Base-by-base conservation (phyloP, 495 filamentous ascomycete genomes). In the Aspergillus heteromorphus region DNA sequence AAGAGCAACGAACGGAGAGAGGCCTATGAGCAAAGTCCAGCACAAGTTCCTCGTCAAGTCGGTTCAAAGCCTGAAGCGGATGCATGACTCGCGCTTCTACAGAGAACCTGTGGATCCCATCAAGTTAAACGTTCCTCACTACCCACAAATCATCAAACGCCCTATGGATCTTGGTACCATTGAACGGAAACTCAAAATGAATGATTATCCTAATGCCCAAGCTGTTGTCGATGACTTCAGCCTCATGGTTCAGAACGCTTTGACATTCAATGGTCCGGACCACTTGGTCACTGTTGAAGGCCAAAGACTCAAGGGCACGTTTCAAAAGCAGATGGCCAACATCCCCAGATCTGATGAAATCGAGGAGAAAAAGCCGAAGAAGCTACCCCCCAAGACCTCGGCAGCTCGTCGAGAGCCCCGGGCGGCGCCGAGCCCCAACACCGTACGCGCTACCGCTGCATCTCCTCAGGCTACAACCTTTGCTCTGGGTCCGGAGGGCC, bases 111-210 rank as follows among this genome's bases (percentile, higher is more conserved):
- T 98, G 5, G 83, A 92, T 58, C 71, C 73, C 4, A 68, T 83
- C 14, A 80, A 78, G 29, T 61, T 89, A 52, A 85, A 84, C 49
- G 85, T 89, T 34, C 87, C 86, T 0, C 78, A 73, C 25, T 98
- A 98, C 65, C 74, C 72, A 2, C 75, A 78, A 2, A 81, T 88
- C 58, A 80, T 98, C 56, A 79, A 80, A 18, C 76, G 83, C 0
- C 91, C 92, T 0, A 89, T 92, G 77, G 93, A 97, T 65, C 78
- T 98, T 11, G 77, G 76, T 43, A 86, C 83, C 2, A 88, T 97
- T 65, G 93, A 97, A 59, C 72, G 81, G 34, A 91, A 88, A 57
- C 70, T 97, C 6, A 89, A 87, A 59, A 74, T 74, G n/a, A 73
- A 78, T 40, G 65, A 77, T 45, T 97, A 97, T 63, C 45, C 63